Base-by-base conservation (phyloP, 768 basidiomycete genomes). In the Sistotremastrum niveocremeum region DNA sequence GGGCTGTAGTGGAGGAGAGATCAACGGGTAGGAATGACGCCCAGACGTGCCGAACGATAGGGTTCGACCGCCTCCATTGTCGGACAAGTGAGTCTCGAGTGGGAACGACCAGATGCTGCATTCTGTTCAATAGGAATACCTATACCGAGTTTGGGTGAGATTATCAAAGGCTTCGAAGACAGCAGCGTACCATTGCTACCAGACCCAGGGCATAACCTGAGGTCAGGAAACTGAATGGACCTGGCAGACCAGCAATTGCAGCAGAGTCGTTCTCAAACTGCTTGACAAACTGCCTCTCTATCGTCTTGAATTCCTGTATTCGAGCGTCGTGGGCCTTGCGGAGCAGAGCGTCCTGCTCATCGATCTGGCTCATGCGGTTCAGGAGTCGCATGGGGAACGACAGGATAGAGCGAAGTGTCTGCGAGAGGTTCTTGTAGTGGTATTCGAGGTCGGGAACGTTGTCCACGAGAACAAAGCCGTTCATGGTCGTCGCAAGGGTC, bases 61-160 rank as follows among this genome's bases (percentile, higher is more conserved):
- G 20, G 20, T 20, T 20, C 20, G 20, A 38, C 60, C 46, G 57
- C 49, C 58, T 45, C 36, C 59, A 44, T 49, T 45, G 31, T 42
- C 45, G 46, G 41, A 39, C 51, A 43, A 54, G 55, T 36, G 60
- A 61, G 36, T 57, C 60, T 2, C 73, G 73, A 34, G 79, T 73
- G 8, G 84, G 84, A 0, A 83, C 75, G 39, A 85, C 77, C 38
- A 84, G 74, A 57, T 86, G 78, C 53, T 85, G 84, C 48, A 87
- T 81, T 31, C 84, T 73, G 53, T 86, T 81, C 48, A 85, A 61
- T 31, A 86, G 56, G 41, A 87, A 61, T 8, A 76, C 79, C 82
- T 84, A 53, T 10, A 9, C 41, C n/a, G 30, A 20, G 28, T 34
- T 8, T 50, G 31, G 38, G 12, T 11, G 20, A 29, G 45, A 38